A percentile compares a stretch with the other conserved stretches of the same genome.
phyloP scores from a whole-genome alignment of 805 yeast species.

The Ogataea corticis region DNA sequence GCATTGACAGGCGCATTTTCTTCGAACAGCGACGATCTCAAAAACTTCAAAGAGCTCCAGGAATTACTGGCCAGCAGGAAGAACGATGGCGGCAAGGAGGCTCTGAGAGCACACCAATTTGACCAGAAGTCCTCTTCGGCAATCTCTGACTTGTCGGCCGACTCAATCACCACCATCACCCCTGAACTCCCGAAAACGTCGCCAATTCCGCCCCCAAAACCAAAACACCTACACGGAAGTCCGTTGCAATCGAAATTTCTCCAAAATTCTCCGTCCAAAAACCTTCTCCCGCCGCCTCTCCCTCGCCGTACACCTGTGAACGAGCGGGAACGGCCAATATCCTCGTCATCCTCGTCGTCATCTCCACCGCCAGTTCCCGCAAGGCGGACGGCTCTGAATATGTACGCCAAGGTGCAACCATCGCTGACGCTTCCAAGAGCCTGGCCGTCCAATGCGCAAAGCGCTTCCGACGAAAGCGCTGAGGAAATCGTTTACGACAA shows the following conservation, averaged over 20 bases:
- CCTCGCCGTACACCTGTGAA: conserved; percentile 8
- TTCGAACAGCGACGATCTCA: conserved; percentile 43
- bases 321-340: conserved; percentile 1
- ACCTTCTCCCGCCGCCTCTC: conserved; percentile 12
- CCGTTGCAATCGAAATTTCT: conserved; percentile 15
- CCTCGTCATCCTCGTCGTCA: conserved; percentile 10
- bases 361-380: conserved; percentile 17
- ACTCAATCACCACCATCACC: conserved; percentile 6
- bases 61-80: conserved; percentile 14
- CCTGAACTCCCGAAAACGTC: conserved; percentile 16
- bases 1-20: conserved; percentile 71
- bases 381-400: conserved; percentile 8
- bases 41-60: conserved; percentile 25
- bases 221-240: conserved; percentile 39
- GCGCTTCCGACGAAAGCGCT: conserved; percentile 6
- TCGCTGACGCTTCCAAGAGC: neutral
- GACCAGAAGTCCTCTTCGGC: conserved; percentile 18
- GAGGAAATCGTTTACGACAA: conserved; percentile 40
- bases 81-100: neutral
- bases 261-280: conserved; percentile 27
- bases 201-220: conserved; percentile 53
- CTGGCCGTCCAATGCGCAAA: conserved; percentile 4
- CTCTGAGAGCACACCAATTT: neutral
- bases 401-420: conserved; percentile 3
- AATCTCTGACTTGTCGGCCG: conserved; percentile 6